Percentiles rank a stretch among this genome's conserved stretches.
Evolutionary conservation across 192 early-diverging fungal genomes (phyloP).

Genomic region (Coemansia sp.): DNA sequence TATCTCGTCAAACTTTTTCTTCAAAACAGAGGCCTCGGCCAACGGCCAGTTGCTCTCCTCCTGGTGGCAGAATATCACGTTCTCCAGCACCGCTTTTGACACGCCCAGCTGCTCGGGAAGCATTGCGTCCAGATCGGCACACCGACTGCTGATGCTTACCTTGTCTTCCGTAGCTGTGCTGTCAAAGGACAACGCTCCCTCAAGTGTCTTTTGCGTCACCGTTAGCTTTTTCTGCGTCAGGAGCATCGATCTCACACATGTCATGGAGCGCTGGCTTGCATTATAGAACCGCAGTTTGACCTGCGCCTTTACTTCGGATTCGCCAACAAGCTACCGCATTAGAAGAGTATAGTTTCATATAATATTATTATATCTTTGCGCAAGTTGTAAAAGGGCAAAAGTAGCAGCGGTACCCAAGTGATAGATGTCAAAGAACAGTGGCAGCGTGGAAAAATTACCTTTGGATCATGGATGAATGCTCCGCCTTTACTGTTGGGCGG

Average conservation of each 20-base stretch:
- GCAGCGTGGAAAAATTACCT: conserved; percentile 49
- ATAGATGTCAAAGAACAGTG: not conserved
- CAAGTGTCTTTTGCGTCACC: conserved; percentile 74
- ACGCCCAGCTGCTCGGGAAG: conserved; percentile 88
- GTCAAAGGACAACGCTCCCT: conserved; percentile 65
- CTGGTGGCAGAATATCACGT: conserved; percentile 99
- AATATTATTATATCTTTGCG: no score
- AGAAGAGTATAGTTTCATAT: conserved; percentile 25
- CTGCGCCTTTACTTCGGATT: conserved; percentile 87
- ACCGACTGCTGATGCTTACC: conserved; percentile 75
- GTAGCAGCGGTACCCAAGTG: not conserved
- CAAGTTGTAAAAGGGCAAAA: no score
- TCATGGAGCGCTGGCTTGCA: conserved; percentile 71
- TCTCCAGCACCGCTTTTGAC: conserved; percentile 88
- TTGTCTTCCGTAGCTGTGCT: conserved; percentile 62
- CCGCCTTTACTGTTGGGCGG: conserved; percentile 87
- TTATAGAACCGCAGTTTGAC: conserved; percentile 84
- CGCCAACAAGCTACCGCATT: conserved; percentile 59
- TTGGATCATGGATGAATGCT: conserved; percentile 95
- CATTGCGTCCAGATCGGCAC: conserved; percentile 84
- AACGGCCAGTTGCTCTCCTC: conserved; percentile 98
- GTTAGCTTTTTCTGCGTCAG: conserved; percentile 67
- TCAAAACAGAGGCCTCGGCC: conserved; percentile 79
- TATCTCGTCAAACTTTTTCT: conserved; percentile 99
- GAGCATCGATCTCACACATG: conserved; percentile 75